Evolutionary conservation across 139 green algal species (phyloP).

Genomic region (Monoraphidium neglectum): DNA sequence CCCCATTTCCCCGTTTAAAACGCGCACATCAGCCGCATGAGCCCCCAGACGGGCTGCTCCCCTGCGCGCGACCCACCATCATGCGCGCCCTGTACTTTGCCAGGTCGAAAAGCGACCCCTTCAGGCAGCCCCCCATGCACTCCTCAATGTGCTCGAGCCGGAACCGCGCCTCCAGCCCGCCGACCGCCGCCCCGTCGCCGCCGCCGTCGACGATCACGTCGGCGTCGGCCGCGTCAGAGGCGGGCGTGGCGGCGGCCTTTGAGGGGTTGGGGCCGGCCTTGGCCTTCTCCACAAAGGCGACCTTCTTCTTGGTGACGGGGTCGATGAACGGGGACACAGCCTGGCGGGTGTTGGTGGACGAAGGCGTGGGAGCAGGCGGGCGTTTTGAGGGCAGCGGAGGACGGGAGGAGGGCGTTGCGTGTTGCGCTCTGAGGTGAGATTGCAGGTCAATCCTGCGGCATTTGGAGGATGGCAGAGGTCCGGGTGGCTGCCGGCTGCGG

Average conservation of each 20-base stretch:
- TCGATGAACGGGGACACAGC: conserved; percentile 71
- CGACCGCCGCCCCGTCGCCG: neutral
- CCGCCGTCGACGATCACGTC: conserved; percentile 9
- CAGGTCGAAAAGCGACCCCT: conserved; percentile 38
- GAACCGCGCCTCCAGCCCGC: conserved; percentile 31
- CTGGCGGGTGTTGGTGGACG: conserved; percentile 20
- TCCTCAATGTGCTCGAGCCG: conserved; percentile 48
- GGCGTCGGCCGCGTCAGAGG: neutral
- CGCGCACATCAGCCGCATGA: too few relatives aligned
- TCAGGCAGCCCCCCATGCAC: conserved; percentile 42
- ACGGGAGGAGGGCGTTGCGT: neutral
- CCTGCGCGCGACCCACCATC: conserved; percentile 29
- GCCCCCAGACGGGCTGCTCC: too few relatives aligned
- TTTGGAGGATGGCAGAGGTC: too few relatives aligned
- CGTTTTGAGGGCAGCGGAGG: neutral
- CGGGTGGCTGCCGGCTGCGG: too few relatives aligned
- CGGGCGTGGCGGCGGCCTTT: neutral
- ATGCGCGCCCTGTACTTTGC: conserved; percentile 34
- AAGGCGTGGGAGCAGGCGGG: neutral
- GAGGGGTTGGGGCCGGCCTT: neutral
- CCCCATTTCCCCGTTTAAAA: too few relatives aligned
- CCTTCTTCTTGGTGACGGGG: conserved; percentile 74
- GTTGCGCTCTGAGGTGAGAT: too few relatives aligned
- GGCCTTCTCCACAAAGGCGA: conserved; percentile 63
- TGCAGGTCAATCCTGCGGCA: too few relatives aligned